Evolutionary conservation across 2,329 filamentous ascomycete species (phyloP).

Genomic region (Botrytis squamosa): DNA sequence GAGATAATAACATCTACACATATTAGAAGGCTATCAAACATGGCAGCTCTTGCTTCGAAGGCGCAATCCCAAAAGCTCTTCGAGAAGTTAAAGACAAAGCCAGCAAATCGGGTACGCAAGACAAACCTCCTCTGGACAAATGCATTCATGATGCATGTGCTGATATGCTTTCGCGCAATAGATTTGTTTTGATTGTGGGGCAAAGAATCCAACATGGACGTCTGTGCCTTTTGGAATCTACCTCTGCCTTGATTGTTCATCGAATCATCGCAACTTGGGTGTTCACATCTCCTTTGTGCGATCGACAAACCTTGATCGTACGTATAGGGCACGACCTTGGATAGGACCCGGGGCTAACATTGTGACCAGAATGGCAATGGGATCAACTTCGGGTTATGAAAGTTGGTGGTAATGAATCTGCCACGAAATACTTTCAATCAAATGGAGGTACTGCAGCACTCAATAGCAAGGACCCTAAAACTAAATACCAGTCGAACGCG

Average conservation of each 20-base stretch:
- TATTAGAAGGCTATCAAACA: constrained; percentile 42
- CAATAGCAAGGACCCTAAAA: constrained; percentile 93
- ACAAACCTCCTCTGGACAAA: constrained; percentile 32
- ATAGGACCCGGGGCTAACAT: constrained; percentile 30
- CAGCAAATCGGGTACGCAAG: constrained; percentile 78
- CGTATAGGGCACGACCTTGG: constrained; percentile 43
- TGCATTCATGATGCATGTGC: constrained; percentile 18
- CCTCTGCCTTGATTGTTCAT: constrained; percentile 95
- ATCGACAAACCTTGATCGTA: constrained; percentile 97
- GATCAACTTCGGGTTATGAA: constrained; percentile 97
- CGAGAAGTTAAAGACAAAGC: constrained; percentile 92
- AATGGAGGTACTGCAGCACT: constrained; percentile 92
- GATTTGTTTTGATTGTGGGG: constrained; percentile 98
- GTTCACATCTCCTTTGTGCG: constrained; percentile 99
- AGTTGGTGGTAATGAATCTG: constrained; percentile 95
- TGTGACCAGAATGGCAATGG: constrained; percentile 85
- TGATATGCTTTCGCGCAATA: constrained; percentile 42
- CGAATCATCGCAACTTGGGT: constrained; percentile 94
- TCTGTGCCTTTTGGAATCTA: constrained; percentile 97
- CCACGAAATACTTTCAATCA: constrained; percentile 96
- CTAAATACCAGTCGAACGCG: constrained; percentile 92
- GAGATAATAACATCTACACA: constrained; percentile 8
- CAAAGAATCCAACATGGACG: constrained; percentile 98
- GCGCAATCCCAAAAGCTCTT: constrained; percentile 96
- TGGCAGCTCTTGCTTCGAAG: constrained; percentile 75